Evolutionary conservation across 192 early-diverging fungal species (phyloP).

Genomic region (Coemansia aciculifera): DNA sequence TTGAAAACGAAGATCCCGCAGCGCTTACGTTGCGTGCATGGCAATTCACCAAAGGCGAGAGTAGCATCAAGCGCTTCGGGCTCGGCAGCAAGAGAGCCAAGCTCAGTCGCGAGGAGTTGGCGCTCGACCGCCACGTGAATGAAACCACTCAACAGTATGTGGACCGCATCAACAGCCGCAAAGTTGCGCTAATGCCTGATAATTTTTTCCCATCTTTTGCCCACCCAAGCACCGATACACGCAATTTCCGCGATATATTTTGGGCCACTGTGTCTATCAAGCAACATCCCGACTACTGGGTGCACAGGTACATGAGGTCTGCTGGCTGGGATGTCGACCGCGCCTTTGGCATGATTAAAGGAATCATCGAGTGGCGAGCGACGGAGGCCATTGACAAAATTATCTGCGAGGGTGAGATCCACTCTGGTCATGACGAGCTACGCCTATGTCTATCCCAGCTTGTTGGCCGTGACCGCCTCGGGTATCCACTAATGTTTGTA

Average conservation of each 20-base stretch:
- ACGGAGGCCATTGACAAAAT: conserved; percentile 32
- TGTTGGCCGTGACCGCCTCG: conserved; percentile 32
- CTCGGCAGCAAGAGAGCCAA: conserved; percentile 14
- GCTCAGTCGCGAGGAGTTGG: conserved; percentile 17
- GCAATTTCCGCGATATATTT: conserved; percentile 36
- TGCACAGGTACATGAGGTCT: conserved; percentile 30
- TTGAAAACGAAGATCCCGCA: conserved; percentile 17
- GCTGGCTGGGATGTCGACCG: conserved; percentile 40
- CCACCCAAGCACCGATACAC: conserved; percentile 22
- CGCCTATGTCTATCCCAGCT: conserved; percentile 32
- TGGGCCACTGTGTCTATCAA: conserved; percentile 29
- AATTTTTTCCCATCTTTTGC: conserved; percentile 39
- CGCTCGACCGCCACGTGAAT: conserved; percentile 36
- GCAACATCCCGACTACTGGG: conserved; percentile 45
- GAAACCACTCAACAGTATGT: conserved; percentile 46
- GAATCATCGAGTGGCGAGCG: conserved; percentile 36
- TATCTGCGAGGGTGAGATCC: conserved; percentile 35
- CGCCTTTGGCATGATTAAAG: conserved; percentile 23
- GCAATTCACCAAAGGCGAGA: conserved; percentile 42
- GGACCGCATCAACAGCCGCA: conserved; percentile 20
- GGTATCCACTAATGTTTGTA: conserved; percentile 29
- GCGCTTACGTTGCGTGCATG: conserved; percentile 30
- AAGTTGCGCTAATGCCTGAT: conserved; percentile 31
- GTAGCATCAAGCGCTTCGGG: conserved; percentile 18
- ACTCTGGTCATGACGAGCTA: conserved; percentile 28